Base-by-base conservation (phyloP, 129 eudicot genomes). In the Flaveria trinervia region DNA sequence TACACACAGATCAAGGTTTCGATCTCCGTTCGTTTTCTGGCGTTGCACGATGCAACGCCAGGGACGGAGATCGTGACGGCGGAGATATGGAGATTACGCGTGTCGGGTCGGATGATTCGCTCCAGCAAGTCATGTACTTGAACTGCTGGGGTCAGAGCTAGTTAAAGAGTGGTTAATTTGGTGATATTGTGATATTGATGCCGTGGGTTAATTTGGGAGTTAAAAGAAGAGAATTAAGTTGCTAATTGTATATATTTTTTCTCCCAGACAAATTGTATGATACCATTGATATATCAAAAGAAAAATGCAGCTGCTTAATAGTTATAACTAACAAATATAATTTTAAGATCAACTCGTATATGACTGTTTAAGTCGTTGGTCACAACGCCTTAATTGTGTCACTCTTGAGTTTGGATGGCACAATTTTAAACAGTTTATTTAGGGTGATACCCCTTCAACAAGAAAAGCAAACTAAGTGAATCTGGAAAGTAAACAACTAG, bases 71-170 rank as follows among this genome's bases (percentile, higher is more conserved):
- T 3, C 54, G 4, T 49, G 54, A 49, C 16, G 54, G 54, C 54
- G 54, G 54, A 49, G 17, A 49, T 13, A 57, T 0, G 16, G 11
- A 22, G 65, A 22, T n/a, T n/a, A n/a, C 15, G 23, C 65, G 9
- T 20, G 33, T 22, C 4, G 77, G 80, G 59, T 75, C 82, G 0
- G 90, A 86, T 44, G 90, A 86, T 41, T 86, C 90, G 3, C 80
- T 86, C 49, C 75, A 82, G 59, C 84, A 84, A 78, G 88, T 84
- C 50, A 78, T 86, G 88, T 84, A 84, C 71, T 18, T 86, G 28
- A 86, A 71, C 84, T 86, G 88, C 74, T 86, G 90, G 90, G 87
- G 84, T 50, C 85, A 72, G 54, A 72, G 84, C 81, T 83, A 72
- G 84, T 78, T 83, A 1, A 51, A 23, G 41, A 60, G 14, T 10